These are phyloP conservation scores for Fusarium brachygibbosum DNA, from an alignment of 2,329 filamentous ascomycete genomes.

Conservation along the genomic window DNA sequence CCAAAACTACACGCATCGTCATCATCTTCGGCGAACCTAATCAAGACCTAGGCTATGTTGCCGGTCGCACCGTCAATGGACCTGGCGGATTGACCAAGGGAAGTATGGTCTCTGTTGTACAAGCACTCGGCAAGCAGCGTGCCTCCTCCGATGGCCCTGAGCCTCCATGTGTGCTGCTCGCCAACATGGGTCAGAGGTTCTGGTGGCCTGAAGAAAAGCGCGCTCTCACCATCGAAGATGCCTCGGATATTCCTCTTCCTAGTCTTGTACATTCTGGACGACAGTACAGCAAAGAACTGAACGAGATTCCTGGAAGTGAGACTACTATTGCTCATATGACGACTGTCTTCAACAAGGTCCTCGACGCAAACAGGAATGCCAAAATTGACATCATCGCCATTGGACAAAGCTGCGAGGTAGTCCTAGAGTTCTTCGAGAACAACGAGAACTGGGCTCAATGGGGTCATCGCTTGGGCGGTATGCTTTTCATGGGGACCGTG, in stretches of 20 bases:
- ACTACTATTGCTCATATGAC: slow-evolving; percentile 71
- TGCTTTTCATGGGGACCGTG: slow-evolving; percentile 65
- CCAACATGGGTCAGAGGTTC: slow-evolving; percentile 81
- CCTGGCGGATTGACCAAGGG: slow-evolving; percentile 76
- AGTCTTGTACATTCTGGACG: slow-evolving; percentile 72
- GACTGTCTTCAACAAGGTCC: slow-evolving; percentile 74
- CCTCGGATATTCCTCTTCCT: slow-evolving; percentile 70
- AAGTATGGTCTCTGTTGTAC: slow-evolving; percentile 75
- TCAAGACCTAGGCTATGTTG: slow-evolving; percentile 81
- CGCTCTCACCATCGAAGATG: slow-evolving; percentile 70
- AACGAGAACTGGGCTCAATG: slow-evolving; percentile 65
- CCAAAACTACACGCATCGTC: slow-evolving; percentile 72
- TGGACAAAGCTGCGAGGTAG: slow-evolving; percentile 72
- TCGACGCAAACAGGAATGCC: slow-evolving; percentile 63
- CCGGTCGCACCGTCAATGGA: slow-evolving; percentile 75
- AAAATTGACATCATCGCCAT: slow-evolving; percentile 79
- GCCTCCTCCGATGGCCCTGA: slow-evolving; percentile 53
- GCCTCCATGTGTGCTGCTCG: slow-evolving; percentile 75
- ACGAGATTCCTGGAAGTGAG: slow-evolving; percentile 73
- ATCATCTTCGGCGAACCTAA: slow-evolving; percentile 79
- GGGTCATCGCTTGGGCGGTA: slow-evolving; percentile 59
- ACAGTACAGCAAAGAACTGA: slow-evolving; percentile 66
- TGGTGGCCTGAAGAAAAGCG: slow-evolving; percentile 78
- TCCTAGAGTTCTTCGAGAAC: slow-evolving; percentile 70
- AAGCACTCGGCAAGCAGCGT: slow-evolving; percentile 57